These are phyloP conservation scores for Pythium phragmiticola DNA, from an alignment of 352 stramenopile genomes.

Conservation along the genomic window DNA sequence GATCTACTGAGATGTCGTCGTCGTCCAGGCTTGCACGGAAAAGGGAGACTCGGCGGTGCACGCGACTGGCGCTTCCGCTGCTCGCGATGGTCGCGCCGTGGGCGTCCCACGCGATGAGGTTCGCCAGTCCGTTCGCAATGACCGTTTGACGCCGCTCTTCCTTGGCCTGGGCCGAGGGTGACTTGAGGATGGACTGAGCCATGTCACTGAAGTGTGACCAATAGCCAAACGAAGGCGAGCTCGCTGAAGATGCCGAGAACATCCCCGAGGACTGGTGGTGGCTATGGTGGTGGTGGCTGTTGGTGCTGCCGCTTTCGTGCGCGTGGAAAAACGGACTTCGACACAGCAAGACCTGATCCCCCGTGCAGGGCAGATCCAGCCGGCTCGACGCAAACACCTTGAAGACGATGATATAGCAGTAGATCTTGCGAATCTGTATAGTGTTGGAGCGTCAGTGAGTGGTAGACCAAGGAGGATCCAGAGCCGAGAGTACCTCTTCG, in stretches of 20 bases:
- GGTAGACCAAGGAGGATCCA: not conserved
- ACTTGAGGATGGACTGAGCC: conserved; percentile 62
- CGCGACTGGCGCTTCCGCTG: conserved; percentile 1
- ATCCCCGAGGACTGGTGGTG: not conserved
- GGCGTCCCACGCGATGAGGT: conserved; percentile 67
- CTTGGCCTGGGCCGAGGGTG: conserved; percentile 5
- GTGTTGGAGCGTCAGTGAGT: not conserved
- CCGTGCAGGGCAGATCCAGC: conserved; percentile 66
- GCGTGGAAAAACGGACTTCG: conserved; percentile 70
- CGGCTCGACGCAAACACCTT: conserved; percentile 77
- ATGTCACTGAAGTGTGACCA: conserved; percentile 76
- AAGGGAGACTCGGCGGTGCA: conserved; percentile 39
- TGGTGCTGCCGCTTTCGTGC: conserved; percentile 2
- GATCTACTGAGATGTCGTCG: conserved; percentile 78
- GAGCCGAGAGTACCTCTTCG: conserved; percentile 55
- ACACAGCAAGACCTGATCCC: conserved; percentile 73
- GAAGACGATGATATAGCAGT: conserved; percentile 83
- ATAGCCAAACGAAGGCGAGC: conserved; percentile 43
- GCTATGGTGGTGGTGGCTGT: not conserved
- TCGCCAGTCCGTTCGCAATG: conserved; percentile 43
- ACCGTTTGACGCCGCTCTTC: conserved; percentile 16
- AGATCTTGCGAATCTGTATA: conserved; percentile 78
- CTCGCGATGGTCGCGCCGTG: conserved; percentile 38
- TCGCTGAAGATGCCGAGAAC: conserved; percentile 4
- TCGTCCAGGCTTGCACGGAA: conserved; percentile 77